These are phyloP conservation scores for Spongospora subterranea DNA, from an alignment of 208 protist species.

Conservation along the genomic window DNA sequence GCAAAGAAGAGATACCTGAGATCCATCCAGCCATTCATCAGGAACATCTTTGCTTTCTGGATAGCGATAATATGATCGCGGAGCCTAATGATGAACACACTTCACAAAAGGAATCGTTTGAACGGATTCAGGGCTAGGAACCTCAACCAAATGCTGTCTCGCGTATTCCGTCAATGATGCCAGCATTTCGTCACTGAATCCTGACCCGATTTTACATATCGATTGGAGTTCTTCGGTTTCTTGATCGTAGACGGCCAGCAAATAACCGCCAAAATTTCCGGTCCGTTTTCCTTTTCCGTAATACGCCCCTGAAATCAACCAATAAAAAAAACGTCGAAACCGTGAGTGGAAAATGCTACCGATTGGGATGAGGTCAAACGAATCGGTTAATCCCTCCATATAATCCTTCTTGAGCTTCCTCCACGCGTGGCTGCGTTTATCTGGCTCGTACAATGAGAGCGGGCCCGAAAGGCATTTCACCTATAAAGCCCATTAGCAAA, in stretches of 20 bases:
- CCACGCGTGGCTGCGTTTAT: conserved; percentile 94
- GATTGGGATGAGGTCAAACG: conserved; percentile 98
- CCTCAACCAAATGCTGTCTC: conserved; percentile 8
- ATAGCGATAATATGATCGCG: neutral
- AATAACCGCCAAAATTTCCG: conserved; percentile 94
- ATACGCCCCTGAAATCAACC: conserved; percentile 71
- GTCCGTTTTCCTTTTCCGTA: conserved; percentile 95
- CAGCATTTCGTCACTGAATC: conserved; percentile 91
- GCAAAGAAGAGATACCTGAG: conserved; percentile 65
- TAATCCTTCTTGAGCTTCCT: conserved; percentile 95
- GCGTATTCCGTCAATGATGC: neutral
- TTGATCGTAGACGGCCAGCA: conserved; percentile 95
- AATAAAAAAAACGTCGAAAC: neutral
- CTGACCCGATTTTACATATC: conserved; percentile 95
- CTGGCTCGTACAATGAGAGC: conserved; percentile 91
- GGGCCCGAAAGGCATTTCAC: conserved; percentile 89
- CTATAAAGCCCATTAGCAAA: neutral
- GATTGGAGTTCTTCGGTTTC: conserved; percentile 94
- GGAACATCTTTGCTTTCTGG: conserved; percentile 26
- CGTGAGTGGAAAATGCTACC: conserved; percentile 78
- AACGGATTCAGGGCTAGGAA: neutral
- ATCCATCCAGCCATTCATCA: conserved; percentile 94
- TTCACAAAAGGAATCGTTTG: neutral
- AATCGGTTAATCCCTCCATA: conserved; percentile 93
- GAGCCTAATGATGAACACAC: neutral